Evolutionary conservation across 306 rosid genomes (phyloP), one percentile per base, ranked within the genome.

Genomic region (Citrullus mucosospermus): DNA sequence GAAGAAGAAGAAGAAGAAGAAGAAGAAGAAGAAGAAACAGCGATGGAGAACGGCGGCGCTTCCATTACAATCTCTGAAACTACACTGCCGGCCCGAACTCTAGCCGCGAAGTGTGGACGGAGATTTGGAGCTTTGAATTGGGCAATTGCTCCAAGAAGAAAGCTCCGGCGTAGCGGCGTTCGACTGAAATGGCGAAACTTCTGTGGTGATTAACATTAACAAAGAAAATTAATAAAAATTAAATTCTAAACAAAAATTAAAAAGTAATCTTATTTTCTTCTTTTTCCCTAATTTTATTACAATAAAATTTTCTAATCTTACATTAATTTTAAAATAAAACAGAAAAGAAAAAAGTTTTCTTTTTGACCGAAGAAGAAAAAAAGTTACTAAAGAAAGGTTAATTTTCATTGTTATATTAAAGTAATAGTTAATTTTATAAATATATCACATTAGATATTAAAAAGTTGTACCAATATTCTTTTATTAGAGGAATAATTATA

Each of bases 1-100:
- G 78, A 62, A 2, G 85, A 62, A 1, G 87, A 50, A 28, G 85
- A 62, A 1, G 87, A 50, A 28, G 85, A 50, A 28, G 85, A 62
- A 1, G 78, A 62, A 2, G 85, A 62, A 1, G 87, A 50, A 28
- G 85, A 63, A 2, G 76, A 62, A 28, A 36, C 69, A 53, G 78
- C 65, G 48, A 83, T 55, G 46, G 82, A 41, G 28, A 81, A 81
- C 12, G 97, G 79, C 84, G 91, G 85, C 89, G 94, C 91, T 86
- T 90, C 98, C 98, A 91, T 93, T 75, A 83, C 51, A 80, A 56
- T 57, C 46, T 15, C 16, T 71, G 76, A 5, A 70, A 70, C 58
- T 13, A 70, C 56, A 70, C 39, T 22, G 46, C 76, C 54, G 16
- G 32, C n/a, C 25, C 15, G 28, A 73, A 71, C 58, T 25, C 38